Conservation (phyloP, 257 asterid genomes). For the Solanum lignicaule region DNA sequence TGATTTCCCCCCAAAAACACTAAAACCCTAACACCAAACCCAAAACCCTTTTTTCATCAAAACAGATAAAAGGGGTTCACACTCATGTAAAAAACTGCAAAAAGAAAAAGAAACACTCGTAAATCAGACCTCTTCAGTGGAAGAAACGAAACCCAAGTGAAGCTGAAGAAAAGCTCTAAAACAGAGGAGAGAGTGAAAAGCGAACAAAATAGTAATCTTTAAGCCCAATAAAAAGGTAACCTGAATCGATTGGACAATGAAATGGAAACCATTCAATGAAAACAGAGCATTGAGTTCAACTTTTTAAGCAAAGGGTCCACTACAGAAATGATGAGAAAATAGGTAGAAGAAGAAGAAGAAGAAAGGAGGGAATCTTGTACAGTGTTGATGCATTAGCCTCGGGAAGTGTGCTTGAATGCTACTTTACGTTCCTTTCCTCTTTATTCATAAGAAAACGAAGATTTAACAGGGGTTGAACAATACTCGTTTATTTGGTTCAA, state of each 20-base stretch:
- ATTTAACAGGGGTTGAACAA: background rate
- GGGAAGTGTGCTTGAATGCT: conserved; percentile 31
- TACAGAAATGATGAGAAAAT: conserved; percentile 9
- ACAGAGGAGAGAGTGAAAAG: conserved; percentile 9
- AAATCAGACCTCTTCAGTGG: background rate
- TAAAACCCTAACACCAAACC: background rate
- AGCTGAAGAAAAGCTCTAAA: conserved; percentile 3
- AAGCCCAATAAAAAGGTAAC: conserved; percentile 9
- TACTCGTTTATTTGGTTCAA: background rate
- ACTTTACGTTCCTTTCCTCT: conserved; percentile 11
- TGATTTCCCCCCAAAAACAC: background rate
- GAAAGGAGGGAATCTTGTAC: conserved; percentile 8
- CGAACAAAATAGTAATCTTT: background rate
- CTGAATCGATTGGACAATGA: conserved; percentile 20
- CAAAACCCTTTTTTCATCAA: background rate
- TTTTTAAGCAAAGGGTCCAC: conserved; percentile 7
- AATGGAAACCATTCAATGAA: background rate
- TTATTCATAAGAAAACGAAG: background rate
- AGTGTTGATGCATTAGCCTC: conserved; percentile 18
- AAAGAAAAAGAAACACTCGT: background rate
- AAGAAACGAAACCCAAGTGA: conserved; percentile 13
- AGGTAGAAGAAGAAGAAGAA: background rate
- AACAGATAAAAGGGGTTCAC: background rate
- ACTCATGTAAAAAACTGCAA: background rate
- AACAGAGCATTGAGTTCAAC: conserved; percentile 22